A percentile compares a stretch with the other conserved stretches of the same genome.
Evolutionary conservation across 1,284 basidiomycete genomes (phyloP).

Genomic region (Tremellales sp.): DNA sequence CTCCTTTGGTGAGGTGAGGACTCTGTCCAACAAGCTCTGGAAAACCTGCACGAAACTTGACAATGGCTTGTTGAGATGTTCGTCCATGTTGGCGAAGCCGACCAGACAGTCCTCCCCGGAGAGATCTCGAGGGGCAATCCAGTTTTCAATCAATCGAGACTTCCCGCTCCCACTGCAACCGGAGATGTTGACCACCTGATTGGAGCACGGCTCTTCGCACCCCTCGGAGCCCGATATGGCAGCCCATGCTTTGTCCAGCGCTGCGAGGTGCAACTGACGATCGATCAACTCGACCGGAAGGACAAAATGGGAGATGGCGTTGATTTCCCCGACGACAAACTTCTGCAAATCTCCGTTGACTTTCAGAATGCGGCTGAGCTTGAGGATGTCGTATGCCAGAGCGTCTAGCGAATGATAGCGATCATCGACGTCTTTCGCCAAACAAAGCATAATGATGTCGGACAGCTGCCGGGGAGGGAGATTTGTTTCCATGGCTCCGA

Average conservation of each 20-base stretch:
- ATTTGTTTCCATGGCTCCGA: slow-evolving; percentile 6
- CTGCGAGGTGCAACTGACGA: slow-evolving; percentile 24
- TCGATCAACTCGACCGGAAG: slow-evolving; percentile 27
- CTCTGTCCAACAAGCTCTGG: slow-evolving; percentile 33
- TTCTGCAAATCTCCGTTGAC: slow-evolving; percentile 24
- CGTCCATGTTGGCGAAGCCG: slow-evolving; percentile 33
- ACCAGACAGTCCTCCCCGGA: slow-evolving; percentile 19
- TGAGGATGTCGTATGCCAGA: slow-evolving; percentile 35
- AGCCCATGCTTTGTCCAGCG: slow-evolving; percentile 20
- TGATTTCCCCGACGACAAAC: slow-evolving; percentile 36
- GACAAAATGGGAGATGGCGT: slow-evolving; percentile 31
- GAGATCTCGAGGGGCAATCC: slow-evolving; percentile 26
- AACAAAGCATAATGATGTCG: slow-evolving; percentile 39
- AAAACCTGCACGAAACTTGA: slow-evolving; percentile 41
- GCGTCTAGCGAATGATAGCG: slow-evolving; percentile 35
- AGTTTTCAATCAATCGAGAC: slow-evolving; percentile 30
- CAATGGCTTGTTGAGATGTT: slow-evolving; percentile 35
- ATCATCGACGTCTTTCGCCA: slow-evolving; percentile 32
- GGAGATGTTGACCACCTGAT: slow-evolving; percentile 27
- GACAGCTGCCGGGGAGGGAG: slow-evolving; percentile 31
- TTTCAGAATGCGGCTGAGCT: slow-evolving; percentile 25
- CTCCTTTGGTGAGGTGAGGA: slow-evolving; percentile 38
- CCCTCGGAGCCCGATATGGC: neutral
- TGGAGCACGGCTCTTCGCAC: neutral
- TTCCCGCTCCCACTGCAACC: slow-evolving; percentile 42